Evolutionary conservation across 805 yeast genomes (phyloP), one percentile per base, ranked within the genome.

Genomic region (Ogataea pini): DNA sequence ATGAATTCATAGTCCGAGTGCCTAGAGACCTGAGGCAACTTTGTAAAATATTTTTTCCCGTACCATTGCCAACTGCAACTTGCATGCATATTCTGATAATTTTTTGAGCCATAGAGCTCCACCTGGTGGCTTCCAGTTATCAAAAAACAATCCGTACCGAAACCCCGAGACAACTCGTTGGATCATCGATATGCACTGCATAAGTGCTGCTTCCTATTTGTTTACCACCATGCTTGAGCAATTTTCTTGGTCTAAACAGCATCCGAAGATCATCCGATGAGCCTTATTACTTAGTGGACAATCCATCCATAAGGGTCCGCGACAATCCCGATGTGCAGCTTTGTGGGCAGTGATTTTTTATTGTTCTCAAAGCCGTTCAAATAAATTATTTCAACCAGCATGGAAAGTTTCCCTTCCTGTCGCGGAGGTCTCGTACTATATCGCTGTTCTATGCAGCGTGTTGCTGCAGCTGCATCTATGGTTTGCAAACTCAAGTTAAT

Each of bases 201-300:
- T 7, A 14, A 17, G 4, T 28, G 31, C 31, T 28, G 34, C 9
- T 14, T 31, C 17, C 18, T 7, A 4, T 31, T 3, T 31, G 32
- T 28, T 10, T 28, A 28, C 7, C 14, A 28, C 4, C 32, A n/a
- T 7, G 32, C 9, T 12, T 10, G 32, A n/a, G 14, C 14, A 10
- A 28, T 10, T 28, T 12, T 31, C 9, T 31, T 12, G 8, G 34
- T 31, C 34, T 31, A 14, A 31, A 31, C 16, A 12, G 34, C 34
- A 31, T 17, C 34, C 34, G 34, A 31, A 31, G 34, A 31, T 31
- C 34, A 31, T 31, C 34, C 34, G 34, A 31, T 31, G 34, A 31
- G 34, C 34, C 9, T 31, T 31, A 31, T 31, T 31, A 31, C 18
- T 16, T 31, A 28, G 32, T 10, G 13, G 32, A 28, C 32, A 28